Evolutionary conservation across 345 rosid species (phyloP).

Genomic region (Aquilaria yunnanensis): DNA sequence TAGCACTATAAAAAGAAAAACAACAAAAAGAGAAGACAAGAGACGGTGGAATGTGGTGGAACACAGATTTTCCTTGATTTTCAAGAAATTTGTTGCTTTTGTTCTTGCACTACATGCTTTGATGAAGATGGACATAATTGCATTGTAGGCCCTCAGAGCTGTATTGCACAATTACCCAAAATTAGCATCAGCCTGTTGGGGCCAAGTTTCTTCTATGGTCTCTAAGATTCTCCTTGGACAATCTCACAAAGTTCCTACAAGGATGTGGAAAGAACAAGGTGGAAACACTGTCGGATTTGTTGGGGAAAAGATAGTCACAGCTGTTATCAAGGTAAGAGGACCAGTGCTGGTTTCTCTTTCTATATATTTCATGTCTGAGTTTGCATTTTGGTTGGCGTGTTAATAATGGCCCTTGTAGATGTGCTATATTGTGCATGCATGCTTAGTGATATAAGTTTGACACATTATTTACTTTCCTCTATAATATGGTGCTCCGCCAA

Average conservation of each 20-base stretch:
- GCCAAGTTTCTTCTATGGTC: conserved; percentile 43
- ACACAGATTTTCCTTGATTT: too few relatives aligned
- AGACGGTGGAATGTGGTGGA: too few relatives aligned
- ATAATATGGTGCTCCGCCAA: too few relatives aligned
- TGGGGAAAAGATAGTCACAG: conserved; percentile 74
- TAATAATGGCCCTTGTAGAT: conserved; percentile 3
- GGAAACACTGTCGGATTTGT: conserved; percentile 37
- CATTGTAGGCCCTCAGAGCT: conserved; percentile 74
- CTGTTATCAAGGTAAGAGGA: conserved; percentile 61
- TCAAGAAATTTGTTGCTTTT: too few relatives aligned
- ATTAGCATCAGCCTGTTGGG: conserved; percentile 59
- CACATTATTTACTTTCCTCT: too few relatives aligned
- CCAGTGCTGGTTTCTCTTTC: conserved; percentile 1
- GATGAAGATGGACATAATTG: background rate
- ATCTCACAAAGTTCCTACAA: conserved; percentile 36
- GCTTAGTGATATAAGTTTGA: too few relatives aligned
- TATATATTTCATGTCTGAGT: background rate
- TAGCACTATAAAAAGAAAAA: too few relatives aligned
- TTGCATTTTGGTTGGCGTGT: conserved; percentile 3
- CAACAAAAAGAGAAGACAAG: too few relatives aligned
- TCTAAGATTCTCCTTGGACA: conserved; percentile 41
- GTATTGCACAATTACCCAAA: conserved; percentile 73
- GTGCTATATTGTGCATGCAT: too few relatives aligned
- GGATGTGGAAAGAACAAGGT: conserved; percentile 42
- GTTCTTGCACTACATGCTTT: too few relatives aligned